phyloP scores from a whole-genome alignment of 73 alveolate species.

The Durusdinium trenchii region DNA sequence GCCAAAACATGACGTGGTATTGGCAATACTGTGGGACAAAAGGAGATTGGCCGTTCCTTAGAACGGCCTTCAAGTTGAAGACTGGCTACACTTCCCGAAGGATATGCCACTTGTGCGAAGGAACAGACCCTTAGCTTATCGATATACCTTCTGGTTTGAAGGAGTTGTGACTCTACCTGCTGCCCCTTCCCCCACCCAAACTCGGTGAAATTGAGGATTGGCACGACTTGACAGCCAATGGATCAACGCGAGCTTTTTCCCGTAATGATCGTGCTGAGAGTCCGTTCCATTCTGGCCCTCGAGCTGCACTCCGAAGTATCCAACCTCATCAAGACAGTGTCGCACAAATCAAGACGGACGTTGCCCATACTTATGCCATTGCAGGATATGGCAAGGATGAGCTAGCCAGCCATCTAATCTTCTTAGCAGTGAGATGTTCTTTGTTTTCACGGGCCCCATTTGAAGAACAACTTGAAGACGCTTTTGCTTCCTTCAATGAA shows the following conservation, averaged over 20 bases:
- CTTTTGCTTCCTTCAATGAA: background rate
- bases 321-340: background rate
- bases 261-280: background rate
- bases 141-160: background rate
- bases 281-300: background rate
- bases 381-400: slow-evolving; percentile 17
- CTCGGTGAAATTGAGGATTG: background rate
- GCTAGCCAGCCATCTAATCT: background rate
- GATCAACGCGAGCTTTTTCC: background rate
- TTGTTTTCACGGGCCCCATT: background rate
- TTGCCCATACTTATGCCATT: background rate
- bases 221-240: background rate
- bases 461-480: background rate
- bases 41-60: slow-evolving; percentile 5
- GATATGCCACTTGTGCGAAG: background rate
- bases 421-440: background rate
- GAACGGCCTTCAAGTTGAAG: background rate
- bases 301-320: background rate
- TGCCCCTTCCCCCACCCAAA: background rate
- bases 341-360: background rate
- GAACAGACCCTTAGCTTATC: background rate
- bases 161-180: background rate
- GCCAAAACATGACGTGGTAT: background rate
- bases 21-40: background rate
- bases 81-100: background rate